Base-by-base conservation (phyloP, 2,329 filamentous ascomycete species). In the Aciculosporium take region DNA sequence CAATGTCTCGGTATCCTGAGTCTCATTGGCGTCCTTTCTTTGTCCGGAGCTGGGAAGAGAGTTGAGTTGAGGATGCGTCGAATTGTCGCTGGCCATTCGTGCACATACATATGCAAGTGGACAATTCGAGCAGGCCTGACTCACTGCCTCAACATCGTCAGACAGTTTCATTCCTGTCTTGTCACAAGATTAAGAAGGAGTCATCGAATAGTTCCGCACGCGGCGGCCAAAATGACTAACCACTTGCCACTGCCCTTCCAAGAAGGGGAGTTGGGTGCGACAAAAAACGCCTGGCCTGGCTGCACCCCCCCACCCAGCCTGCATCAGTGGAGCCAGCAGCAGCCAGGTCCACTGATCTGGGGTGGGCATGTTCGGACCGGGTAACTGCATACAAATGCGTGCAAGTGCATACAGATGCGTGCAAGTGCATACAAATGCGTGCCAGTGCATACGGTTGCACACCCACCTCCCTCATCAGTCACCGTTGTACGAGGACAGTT, bases 11-110 rank as follows among this genome's bases (percentile, higher is more conserved):
- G 37, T 57, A 55, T 56, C 51, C 47, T 49, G 35, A 41, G 45
- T 43, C 54, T 55, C 54, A 59, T 57, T 48, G 49, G 47, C 41
- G 2, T 20, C 15, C 20, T 30, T n/a, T 20, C 20, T 15, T 39
- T 18, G 18, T 39, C 4, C n/a, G 17, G 10, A 12, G 13, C 7
- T 23, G 8, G 15, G 20, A 29, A 27, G n/a, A 27, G 9, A 17
- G 31, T 32, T 24, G 34, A 7, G 7, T 7, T 3, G 29, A 24
- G 12, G 25, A 27, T 24, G 15, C 13, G 8, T 9, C n/a, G 27
- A 17, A n/a, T n/a, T n/a, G n/a, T n/a, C n/a, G n/a, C n/a, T 17
- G 13, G 3, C 5, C 18, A 15, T 9, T 20, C 21, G 20, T 7
- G 21, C 10, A 23, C 24, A 21, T 21, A n/a, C 15, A n/a, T 18